phyloP scores from a whole-genome alignment of 805 yeast species.

The Starmerella gropengiesseri region DNA sequence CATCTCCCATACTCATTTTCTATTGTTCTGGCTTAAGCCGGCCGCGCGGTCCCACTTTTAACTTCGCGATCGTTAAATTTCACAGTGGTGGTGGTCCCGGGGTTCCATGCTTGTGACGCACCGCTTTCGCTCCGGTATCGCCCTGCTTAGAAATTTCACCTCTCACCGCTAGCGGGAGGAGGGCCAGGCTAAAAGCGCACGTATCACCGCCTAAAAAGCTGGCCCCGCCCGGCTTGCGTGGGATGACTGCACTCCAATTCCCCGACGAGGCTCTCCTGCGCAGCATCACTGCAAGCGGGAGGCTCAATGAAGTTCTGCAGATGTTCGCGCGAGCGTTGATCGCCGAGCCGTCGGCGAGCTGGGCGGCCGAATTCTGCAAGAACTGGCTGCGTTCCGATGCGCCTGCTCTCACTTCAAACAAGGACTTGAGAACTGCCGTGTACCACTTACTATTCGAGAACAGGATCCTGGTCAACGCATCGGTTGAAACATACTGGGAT shows the following conservation, averaged over 20 bases:
- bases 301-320: background rate
- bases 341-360: background rate
- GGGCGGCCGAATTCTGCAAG: conserved; percentile 7
- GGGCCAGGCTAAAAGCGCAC: too few species aligned
- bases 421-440: conserved; percentile 14
- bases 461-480: conserved; percentile 8
- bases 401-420: background rate
- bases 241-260: conserved; percentile 4
- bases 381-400: conserved; percentile 1
- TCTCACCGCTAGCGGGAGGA: too few species aligned
- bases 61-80: background rate
- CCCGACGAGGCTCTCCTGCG: background rate
- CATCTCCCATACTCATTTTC: conserved; percentile 20
- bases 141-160: conserved; percentile 7
- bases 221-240: conserved; percentile 6
- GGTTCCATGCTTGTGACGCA: too few species aligned
- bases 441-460: conserved; percentile 7
- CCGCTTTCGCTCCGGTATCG: background rate
- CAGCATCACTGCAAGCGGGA: background rate
- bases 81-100: background rate
- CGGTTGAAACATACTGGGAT: conserved; percentile 25
- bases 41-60: background rate
- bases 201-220: background rate
- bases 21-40: background rate
- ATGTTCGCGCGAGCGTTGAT: background rate